Evolutionary conservation across 2,329 filamentous ascomycete genomes (phyloP).

Genomic region (Beauveria sp.): DNA sequence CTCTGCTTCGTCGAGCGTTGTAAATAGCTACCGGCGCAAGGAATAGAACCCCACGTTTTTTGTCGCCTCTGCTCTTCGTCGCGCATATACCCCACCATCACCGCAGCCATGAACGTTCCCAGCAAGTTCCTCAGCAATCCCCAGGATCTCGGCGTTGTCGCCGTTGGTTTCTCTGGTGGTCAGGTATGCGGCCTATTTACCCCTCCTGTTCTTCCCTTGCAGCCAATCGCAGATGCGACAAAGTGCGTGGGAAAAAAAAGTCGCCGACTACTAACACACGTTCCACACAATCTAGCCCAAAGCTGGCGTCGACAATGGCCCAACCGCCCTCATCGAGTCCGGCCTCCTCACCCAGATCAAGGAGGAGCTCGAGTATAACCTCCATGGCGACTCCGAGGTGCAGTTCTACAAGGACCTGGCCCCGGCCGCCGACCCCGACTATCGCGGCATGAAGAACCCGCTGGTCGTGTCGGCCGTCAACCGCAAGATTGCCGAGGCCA

Average conservation of each 20-base stretch:
- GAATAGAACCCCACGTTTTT: background rate
- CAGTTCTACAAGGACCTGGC: slow-evolving; percentile 74
- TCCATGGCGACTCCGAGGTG: slow-evolving; percentile 75
- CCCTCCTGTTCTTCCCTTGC: background rate
- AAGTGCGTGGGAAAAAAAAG: background rate
- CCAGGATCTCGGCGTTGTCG: slow-evolving; percentile 81
- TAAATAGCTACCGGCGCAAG: background rate
- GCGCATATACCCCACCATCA: background rate
- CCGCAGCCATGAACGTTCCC: slow-evolving; percentile 39
- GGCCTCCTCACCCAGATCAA: slow-evolving; percentile 79
- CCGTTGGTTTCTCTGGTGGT: slow-evolving; percentile 92
- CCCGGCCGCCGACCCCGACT: slow-evolving; percentile 64
- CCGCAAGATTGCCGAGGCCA: slow-evolving; percentile 68
- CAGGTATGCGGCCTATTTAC: slow-evolving; percentile 54
- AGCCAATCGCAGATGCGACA: background rate
- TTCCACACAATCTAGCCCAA: slow-evolving; percentile 59
- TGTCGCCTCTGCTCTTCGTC: background rate
- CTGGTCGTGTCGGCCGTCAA: slow-evolving; percentile 81
- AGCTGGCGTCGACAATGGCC: slow-evolving; percentile 83
- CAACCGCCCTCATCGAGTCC: slow-evolving; percentile 78
- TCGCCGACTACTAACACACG: slow-evolving; percentile 4
- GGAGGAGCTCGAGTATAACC: slow-evolving; percentile 79
- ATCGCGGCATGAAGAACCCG: slow-evolving; percentile 93
- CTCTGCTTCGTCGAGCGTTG: background rate
- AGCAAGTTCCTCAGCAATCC: slow-evolving; percentile 73